Evolutionary conservation across 768 basidiomycete species (phyloP).

Genomic region (Clitopilus hobsonii): DNA sequence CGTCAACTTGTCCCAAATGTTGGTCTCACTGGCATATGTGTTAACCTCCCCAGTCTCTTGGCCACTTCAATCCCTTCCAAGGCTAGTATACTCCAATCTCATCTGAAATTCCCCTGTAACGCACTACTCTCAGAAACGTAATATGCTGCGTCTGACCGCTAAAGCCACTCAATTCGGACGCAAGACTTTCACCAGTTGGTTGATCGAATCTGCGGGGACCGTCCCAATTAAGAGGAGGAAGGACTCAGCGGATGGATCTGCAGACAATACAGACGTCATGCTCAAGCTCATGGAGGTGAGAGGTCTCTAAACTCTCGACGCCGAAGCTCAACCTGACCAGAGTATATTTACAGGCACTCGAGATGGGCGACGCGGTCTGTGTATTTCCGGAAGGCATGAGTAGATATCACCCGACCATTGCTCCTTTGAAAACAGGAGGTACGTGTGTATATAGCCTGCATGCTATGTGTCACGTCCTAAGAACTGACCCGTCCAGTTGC

Average conservation of each 20-base stretch:
- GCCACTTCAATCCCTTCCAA: conserved; percentile 68
- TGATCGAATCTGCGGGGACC: conserved; percentile 85
- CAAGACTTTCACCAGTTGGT: conserved; percentile 83
- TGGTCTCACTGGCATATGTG: background rate
- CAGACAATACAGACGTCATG: conserved; percentile 71
- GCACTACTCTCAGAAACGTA: conserved; percentile 48
- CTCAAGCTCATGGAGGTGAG: conserved; percentile 60
- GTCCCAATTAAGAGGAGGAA: conserved; percentile 77
- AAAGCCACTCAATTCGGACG: conserved; percentile 85
- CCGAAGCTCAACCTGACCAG: conserved; percentile 3
- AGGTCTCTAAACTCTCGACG: background rate
- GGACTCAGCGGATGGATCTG: conserved; percentile 50
- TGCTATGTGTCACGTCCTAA: no score
- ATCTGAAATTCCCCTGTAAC: background rate
- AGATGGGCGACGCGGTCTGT: conserved; percentile 73
- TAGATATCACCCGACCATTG: conserved; percentile 81
- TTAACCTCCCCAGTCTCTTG: conserved; percentile 47
- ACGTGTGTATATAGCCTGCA: no score
- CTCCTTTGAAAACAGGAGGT: conserved; percentile 87
- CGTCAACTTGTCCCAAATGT: conserved; percentile 18
- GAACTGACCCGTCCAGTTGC: conserved; percentile 63
- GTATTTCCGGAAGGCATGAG: conserved; percentile 87
- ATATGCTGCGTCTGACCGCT: conserved; percentile 80
- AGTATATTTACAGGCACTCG: conserved; percentile 50
- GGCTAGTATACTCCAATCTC: conserved; percentile 30